A percentile compares a stretch with the other conserved stretches of the same genome.
These are phyloP conservation scores for Epichloe brachyelytri DNA, from an alignment of 2,329 filamentous ascomycete species.

Conservation along the genomic window DNA sequence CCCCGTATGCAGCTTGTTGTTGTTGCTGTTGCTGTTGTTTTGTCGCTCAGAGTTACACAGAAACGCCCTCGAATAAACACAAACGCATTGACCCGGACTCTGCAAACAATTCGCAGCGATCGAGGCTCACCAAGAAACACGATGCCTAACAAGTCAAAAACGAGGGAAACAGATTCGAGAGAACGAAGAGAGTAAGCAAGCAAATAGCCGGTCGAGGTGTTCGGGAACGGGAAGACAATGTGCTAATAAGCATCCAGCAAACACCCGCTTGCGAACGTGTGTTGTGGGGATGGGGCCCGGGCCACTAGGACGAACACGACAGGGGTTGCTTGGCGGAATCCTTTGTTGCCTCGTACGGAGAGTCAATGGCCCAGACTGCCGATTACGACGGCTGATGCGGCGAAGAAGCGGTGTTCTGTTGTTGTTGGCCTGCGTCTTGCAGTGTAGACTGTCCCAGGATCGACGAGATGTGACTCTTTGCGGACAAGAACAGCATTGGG, in stretches of 20 bases:
- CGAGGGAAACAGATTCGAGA: not conserved
- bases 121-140: not conserved
- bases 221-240: not conserved
- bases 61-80: not conserved
- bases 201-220: not conserved
- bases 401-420: slow-evolving; percentile 1
- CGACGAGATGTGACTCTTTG: no score
- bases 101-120: not conserved
- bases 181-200: not conserved
- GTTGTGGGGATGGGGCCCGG: not conserved
- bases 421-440: not conserved
- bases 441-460: no score
- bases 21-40: not conserved
- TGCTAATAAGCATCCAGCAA: not conserved
- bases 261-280: not conserved
- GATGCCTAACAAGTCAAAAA: not conserved
- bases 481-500: no score
- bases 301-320: not conserved
- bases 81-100: not conserved
- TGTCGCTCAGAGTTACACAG: slow-evolving; percentile 2
- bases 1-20: not conserved
- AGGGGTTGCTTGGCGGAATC: not conserved
- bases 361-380: not conserved
- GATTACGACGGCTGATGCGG: slow-evolving; percentile 5
- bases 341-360: not conserved